A percentile compares a stretch with the other conserved stretches of the same genome.
phyloP scores from a whole-genome alignment of 2,329 filamentous ascomycete species.

The Chaetothyriales sp. region DNA sequence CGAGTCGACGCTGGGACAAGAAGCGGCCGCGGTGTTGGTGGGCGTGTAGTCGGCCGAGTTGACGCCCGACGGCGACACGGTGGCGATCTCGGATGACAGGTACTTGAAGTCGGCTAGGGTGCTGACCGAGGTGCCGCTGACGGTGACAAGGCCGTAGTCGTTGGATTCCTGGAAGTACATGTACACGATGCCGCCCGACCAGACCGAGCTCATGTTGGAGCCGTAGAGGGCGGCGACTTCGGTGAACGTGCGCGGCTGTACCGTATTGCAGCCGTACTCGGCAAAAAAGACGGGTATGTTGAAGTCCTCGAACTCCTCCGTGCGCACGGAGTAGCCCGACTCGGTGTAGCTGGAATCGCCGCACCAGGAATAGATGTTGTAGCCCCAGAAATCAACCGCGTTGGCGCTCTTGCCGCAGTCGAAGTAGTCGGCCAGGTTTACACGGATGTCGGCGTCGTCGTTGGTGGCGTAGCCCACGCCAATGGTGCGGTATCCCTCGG shows the following conservation, averaged over 20 bases:
- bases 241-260: constrained; percentile 60
- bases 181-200: constrained; percentile 96
- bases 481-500: constrained; percentile 60
- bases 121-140: constrained; percentile 49
- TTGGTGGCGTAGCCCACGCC: constrained; percentile 94
- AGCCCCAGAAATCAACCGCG: constrained; percentile 94
- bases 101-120: constrained; percentile 63
- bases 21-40: constrained; percentile 52
- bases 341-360: constrained; percentile 61
- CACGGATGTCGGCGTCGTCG: constrained; percentile 73
- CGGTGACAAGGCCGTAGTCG: constrained; percentile 56
- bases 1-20: constrained; percentile 54
- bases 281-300: constrained; percentile 95
- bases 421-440: constrained; percentile 78
- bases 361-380: constrained; percentile 99
- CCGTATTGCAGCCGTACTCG: constrained; percentile 88
- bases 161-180: constrained; percentile 94
- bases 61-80: constrained; percentile 50
- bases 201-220: constrained; percentile 66
- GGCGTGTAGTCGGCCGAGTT: constrained; percentile 56
- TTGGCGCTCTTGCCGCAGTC: constrained; percentile 60
- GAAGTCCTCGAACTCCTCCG: constrained; percentile 76
- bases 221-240: constrained; percentile 76
- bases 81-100: constrained; percentile 56
- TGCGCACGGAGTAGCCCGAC: constrained; percentile 72